Conservation (phyloP, 495 filamentous ascomycete species). For the Xylaria scruposa region DNA sequence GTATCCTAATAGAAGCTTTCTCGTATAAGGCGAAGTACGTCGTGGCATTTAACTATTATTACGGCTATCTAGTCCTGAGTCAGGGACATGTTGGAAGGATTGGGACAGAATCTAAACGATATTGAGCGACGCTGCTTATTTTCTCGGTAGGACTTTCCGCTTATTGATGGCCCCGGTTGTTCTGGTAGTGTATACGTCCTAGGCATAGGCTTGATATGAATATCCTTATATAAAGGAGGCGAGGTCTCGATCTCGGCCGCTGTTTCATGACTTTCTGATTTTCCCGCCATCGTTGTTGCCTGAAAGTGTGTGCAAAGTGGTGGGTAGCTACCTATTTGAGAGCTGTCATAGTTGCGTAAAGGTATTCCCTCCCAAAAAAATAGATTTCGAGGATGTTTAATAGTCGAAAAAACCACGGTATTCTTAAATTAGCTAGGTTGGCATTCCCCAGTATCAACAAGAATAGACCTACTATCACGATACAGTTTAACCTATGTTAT, state of each 20-base stretch:
- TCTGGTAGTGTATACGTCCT: no score
- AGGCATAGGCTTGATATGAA: not conserved
- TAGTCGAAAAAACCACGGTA: not conserved
- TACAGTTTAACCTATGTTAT: not conserved
- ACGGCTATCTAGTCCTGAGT: constrained; percentile 4
- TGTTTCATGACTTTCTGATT: no score
- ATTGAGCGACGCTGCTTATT: not conserved
- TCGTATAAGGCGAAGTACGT: constrained; percentile 23
- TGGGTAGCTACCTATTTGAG: no score
- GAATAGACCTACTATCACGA: not conserved
- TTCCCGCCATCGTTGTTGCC: no score
- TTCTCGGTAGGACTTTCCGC: not conserved
- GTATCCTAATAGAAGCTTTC: constrained; percentile 2
- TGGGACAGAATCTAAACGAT: not conserved
- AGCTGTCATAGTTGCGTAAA: no score
- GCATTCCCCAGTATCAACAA: not conserved
- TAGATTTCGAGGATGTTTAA: not conserved
- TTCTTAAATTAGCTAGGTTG: no score
- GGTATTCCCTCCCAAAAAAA: no score
- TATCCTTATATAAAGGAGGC: no score
- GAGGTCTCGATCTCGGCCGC: no score
- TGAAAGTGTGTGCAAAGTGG: no score
- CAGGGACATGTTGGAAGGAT: not conserved
- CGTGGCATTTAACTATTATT: constrained; percentile 16
- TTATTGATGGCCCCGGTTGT: not conserved